Percentiles rank a stretch among this genome's conserved stretches.
These are phyloP conservation scores for Pyrenochaeta sp. DNA, from an alignment of 2,329 filamentous ascomycete species.

Conservation along the genomic window DNA sequence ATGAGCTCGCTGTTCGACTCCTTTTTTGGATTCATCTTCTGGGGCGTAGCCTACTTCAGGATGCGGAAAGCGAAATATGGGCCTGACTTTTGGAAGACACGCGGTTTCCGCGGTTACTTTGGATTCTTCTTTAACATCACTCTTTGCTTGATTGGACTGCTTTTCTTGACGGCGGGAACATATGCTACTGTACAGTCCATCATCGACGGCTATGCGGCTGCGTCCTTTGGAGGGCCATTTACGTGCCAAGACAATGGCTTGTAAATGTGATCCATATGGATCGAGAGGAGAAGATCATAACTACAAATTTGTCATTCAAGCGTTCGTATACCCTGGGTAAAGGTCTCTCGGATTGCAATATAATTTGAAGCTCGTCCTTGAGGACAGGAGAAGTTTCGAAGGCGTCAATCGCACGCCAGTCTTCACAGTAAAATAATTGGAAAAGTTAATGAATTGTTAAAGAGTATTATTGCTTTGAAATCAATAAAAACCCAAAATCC, in stretches of 20 bases:
- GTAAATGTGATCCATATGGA: constrained; percentile 37
- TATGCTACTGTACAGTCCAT: constrained; percentile 77
- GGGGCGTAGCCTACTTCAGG: constrained; percentile 81
- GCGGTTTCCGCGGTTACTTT: constrained; percentile 62
- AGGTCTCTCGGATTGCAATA: too few relatives aligned
- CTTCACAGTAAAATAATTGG: too few relatives aligned
- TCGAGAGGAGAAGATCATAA: background rate
- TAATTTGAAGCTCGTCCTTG: too few relatives aligned
- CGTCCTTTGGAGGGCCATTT: constrained; percentile 75
- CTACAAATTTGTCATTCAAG: too few relatives aligned
- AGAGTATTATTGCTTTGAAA: too few relatives aligned
- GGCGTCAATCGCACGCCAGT: too few relatives aligned
- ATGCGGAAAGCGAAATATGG: constrained; percentile 74
- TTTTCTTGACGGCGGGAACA: constrained; percentile 83
- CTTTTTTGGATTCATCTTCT: constrained; percentile 96
- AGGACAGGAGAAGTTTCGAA: too few relatives aligned
- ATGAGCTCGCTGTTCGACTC: constrained; percentile 93
- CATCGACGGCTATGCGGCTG: constrained; percentile 73
- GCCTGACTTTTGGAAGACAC: constrained; percentile 60
- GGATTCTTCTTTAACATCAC: constrained; percentile 73
- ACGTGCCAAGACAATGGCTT: constrained; percentile 75
- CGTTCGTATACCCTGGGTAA: too few relatives aligned
- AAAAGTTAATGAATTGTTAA: too few relatives aligned
- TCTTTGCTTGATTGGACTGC: constrained; percentile 78
- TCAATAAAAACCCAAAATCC: too few relatives aligned